Base-by-base conservation (phyloP, 2,329 filamentous ascomycete species). In the Neoascochyta sp. region DNA sequence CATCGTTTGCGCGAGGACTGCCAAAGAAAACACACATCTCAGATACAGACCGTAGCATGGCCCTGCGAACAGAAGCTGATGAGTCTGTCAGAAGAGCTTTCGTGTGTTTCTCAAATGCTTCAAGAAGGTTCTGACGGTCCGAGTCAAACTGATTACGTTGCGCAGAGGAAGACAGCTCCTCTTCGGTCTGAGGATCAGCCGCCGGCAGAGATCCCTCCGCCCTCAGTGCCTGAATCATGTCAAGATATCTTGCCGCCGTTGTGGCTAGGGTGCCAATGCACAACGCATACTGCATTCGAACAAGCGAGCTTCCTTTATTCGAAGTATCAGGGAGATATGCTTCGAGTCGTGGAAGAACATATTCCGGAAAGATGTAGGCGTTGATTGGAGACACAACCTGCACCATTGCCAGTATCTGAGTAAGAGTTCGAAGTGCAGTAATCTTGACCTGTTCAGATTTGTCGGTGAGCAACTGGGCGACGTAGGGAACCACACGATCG, bases 11-110 rank as follows among this genome's bases (percentile, higher is more conserved):
- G 53, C 88, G 83, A n/a, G 81, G 76, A 39, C 85, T 89, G 3
- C 87, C 88, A 47, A 98, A 96, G 63, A 98, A 96, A 45, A 95
- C 80, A 57, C 92, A 98, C 1, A 98, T 72, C 41, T 88, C 86
- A 0, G 89, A 83, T 0, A 98, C 89, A 6, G 92, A 96, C 7
- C 83, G 83, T 24, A 98, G 69, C 54, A 98, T 95, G 1, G 92
- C 89, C 37, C 92, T 76, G 24, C 89, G 83, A 13, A 98, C 93
- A 19, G 86, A 81, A 4, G 86, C 76, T 52, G 96, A 85, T 0
- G 75, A 69, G 51, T 98, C 93, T 27, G 92, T 93, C 13, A 98
- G 78, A 7, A 98, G 74, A 10, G 83, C 78, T 60, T 95, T 95
- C 2, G 88, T 92, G 54, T 96, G 89, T 6, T 73, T 71, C 61